Evolutionary conservation across 2,329 filamentous ascomycete genomes (phyloP).

Genomic region (Arachnopeziza araneosa): DNA sequence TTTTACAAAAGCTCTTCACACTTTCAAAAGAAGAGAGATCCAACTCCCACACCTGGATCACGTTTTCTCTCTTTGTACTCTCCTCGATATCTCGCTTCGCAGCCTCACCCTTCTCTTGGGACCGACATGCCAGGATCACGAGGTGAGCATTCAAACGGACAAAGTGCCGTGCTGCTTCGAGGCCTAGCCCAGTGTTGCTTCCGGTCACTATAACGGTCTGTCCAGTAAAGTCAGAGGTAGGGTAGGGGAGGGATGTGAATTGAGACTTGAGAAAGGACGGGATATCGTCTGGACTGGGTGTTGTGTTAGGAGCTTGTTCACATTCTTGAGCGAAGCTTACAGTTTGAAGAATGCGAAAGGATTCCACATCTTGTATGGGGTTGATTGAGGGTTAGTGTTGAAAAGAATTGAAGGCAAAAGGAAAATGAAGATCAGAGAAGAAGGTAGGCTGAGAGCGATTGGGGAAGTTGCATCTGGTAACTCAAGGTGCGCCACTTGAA

Average conservation of each 20-base stretch:
- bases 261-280: slow-evolving; percentile 24
- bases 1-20: slow-evolving; percentile 39
- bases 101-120: slow-evolving; percentile 14
- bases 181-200: slow-evolving; percentile 43
- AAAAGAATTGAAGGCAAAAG: neutral
- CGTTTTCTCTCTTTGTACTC: slow-evolving; percentile 7
- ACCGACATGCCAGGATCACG: slow-evolving; percentile 28
- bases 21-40: slow-evolving; percentile 44
- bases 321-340: slow-evolving; percentile 1
- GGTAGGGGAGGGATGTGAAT: slow-evolving; percentile 23
- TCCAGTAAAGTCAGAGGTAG: slow-evolving; percentile 16
- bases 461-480: too few relatives aligned
- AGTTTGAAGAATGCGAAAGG: slow-evolving; percentile 16
- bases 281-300: slow-evolving; percentile 19
- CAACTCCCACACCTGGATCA: slow-evolving; percentile 42
- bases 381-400: neutral
- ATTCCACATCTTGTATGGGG: slow-evolving; percentile 4
- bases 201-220: slow-evolving; percentile 43
- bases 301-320: neutral
- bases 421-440: neutral
- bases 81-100: slow-evolving; percentile 14
- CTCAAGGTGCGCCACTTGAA: too few relatives aligned
- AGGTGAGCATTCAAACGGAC: slow-evolving; percentile 17
- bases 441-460: too few relatives aligned
- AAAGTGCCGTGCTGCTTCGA: slow-evolving; percentile 39